Evolutionary conservation across 2,329 filamentous ascomycete species (phyloP), one percentile per base, ranked within the genome.

Genomic region (Aspergillus caelatus): DNA sequence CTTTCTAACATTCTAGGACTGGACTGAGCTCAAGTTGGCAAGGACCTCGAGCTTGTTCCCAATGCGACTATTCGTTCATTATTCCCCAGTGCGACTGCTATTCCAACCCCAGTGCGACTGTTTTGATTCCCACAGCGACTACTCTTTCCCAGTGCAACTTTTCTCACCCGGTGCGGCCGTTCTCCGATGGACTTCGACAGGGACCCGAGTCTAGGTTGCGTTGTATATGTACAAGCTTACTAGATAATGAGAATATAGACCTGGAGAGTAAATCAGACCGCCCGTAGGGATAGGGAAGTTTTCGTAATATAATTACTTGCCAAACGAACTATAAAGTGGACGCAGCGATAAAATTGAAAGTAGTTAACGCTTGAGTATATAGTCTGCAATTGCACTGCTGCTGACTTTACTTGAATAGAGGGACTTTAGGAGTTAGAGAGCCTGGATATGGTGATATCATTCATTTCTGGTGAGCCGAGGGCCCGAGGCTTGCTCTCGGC

Each of bases 311-410:
- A 9, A 41, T 8, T 11, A 9, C 16, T 41, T 41, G 7, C 8
- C 1, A 9, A 19, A n/a, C 7, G 2, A 12, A 3, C 3, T 3
- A 2, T 5, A 41, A 4, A 9, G 1, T 41, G 8, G 2, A n/a
- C 6, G 39, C 16, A 2, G 39, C 16, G 3, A 36, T 16, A 36
- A 2, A 7, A 0, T 36, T 36, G 14, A 2, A n/a, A 41, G 3
- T n/a, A 9, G 1, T 41, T 19, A 9, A 41, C 3, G 6, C 14
- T 2, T 9, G 14, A 19, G 2, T n/a, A n/a, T 1, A 41, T 19
- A 41, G 36, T 19, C 6, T 19, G 2, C 8, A n/a, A 41, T 2
- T 36, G 3, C 32, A 12, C 26, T 26, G 26, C 26, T 26, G 26
- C 26, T 26, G 26, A 26, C n/a, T 4, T 26, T 4, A 26, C 26